Percentiles rank a stretch among this genome's conserved stretches.
Conservation (phyloP, 2,329 filamentous ascomycete genomes). For the Cercospora sojina region DNA sequence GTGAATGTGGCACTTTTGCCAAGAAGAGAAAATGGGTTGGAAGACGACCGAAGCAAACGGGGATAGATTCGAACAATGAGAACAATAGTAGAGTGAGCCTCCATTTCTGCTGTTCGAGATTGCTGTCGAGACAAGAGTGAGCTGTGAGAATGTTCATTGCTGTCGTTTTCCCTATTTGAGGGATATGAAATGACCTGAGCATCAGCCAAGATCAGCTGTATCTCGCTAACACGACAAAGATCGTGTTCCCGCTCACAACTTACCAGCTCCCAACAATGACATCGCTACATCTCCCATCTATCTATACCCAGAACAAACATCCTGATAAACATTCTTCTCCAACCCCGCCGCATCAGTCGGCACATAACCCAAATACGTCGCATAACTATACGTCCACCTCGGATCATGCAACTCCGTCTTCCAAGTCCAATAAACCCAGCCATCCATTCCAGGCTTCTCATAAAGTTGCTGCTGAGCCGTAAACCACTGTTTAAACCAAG, state of each 20-base stretch:
- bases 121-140: not conserved
- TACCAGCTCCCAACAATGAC: not conserved
- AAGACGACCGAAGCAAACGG: not conserved
- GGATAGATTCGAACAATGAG: not conserved
- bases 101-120: not conserved
- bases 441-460: slow-evolving; percentile 14
- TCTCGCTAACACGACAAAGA: not conserved
- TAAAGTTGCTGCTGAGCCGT: slow-evolving; percentile 19
- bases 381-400: slow-evolving; percentile 13
- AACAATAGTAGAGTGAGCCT: not conserved
- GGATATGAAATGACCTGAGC: not conserved
- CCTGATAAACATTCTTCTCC: slow-evolving; percentile 19
- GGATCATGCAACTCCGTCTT: slow-evolving; percentile 17
- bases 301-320: slow-evolving; percentile 15
- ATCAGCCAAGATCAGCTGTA: not conserved
- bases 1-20: not conserved
- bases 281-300: not conserved
- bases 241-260: not conserved
- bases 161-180: not conserved
- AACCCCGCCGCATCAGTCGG: slow-evolving; percentile 12
- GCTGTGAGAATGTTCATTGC: not conserved
- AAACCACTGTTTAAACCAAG: slow-evolving; percentile 13
- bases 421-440: slow-evolving; percentile 19
- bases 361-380: slow-evolving; percentile 9
- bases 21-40: not conserved